These are phyloP conservation scores for Penicillium roqueforti DNA, from an alignment of 495 filamentous ascomycete genomes.

Conservation along the genomic window DNA sequence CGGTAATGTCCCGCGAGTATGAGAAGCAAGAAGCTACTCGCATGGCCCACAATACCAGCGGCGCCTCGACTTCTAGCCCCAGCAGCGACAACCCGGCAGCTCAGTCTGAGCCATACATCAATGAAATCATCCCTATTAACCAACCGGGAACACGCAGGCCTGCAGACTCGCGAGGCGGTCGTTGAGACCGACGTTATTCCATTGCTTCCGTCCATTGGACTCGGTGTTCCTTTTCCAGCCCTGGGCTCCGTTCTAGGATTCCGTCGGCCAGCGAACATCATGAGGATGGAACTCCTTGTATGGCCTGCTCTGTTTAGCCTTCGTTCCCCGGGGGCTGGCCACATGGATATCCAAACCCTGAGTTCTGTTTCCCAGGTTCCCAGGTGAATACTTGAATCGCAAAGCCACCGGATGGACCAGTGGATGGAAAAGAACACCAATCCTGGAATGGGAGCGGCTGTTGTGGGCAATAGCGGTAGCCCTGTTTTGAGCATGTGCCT, in stretches of 20 bases:
- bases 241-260: background rate
- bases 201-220: background rate
- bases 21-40: conserved; percentile 49
- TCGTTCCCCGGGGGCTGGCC: background rate
- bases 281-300: background rate
- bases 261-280: background rate
- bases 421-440: background rate
- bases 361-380: too few species aligned
- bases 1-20: conserved; percentile 48
- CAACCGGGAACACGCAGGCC: conserved; percentile 33
- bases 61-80: conserved; percentile 3
- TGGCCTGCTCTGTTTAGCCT: background rate
- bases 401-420: background rate
- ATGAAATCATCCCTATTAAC: conserved; percentile 44
- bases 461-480: background rate
- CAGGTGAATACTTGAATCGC: background rate
- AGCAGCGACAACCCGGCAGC: conserved; percentile 17
- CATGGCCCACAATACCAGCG: conserved; percentile 35
- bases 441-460: background rate
- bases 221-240: background rate
- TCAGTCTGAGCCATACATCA: conserved; percentile 45
- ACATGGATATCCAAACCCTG: background rate
- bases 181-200: conserved; percentile 16
- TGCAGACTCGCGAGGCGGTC: conserved; percentile 27
- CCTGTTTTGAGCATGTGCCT: background rate